Percentiles rank a stretch among this genome's conserved stretches.
phyloP scores from a whole-genome alignment of 768 basidiomycete genomes.

The Boletus tomentosulus region DNA sequence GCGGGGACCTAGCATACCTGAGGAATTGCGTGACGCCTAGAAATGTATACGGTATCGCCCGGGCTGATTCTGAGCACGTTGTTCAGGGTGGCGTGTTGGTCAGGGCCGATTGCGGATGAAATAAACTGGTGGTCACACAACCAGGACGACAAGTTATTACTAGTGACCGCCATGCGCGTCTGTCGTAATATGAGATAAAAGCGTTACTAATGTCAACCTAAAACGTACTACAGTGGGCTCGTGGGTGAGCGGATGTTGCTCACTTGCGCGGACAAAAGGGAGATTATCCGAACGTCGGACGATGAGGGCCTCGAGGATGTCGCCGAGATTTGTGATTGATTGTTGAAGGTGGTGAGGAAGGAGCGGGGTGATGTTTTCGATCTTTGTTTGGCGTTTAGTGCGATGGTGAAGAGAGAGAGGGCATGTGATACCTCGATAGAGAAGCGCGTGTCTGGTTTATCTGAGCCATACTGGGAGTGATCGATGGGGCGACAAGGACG shows the following conservation, averaged over 20 bases:
- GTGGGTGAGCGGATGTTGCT: conserved; percentile 11
- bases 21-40: conserved; percentile 45
- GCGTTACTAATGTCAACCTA: not conserved
- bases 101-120: conserved; percentile 23
- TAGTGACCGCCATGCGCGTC: conserved; percentile 50
- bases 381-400: conserved; percentile 25
- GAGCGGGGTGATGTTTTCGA: conserved; percentile 30
- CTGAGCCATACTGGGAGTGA: conserved; percentile 75
- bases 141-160: conserved; percentile 45
- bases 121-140: conserved; percentile 34
- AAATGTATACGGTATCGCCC: conserved; percentile 58
- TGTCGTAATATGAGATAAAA: conserved; percentile 24
- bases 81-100: conserved; percentile 34
- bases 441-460: conserved; percentile 93
- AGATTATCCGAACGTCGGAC: conserved; percentile 27
- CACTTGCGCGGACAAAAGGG: conserved; percentile 28
- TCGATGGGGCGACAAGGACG: conserved; percentile 16
- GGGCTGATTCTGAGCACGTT: conserved; percentile 39
- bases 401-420: not conserved
- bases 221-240: conserved; percentile 28
- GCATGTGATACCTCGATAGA: conserved; percentile 66
- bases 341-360: conserved; percentile 27
- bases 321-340: conserved; percentile 22
- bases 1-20: conserved; percentile 40
- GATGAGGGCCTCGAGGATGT: conserved; percentile 31